These are phyloP conservation scores for Actinomucor elegans DNA, from an alignment of 371 early-diverging fungal genomes.

Conservation along the genomic window DNA sequence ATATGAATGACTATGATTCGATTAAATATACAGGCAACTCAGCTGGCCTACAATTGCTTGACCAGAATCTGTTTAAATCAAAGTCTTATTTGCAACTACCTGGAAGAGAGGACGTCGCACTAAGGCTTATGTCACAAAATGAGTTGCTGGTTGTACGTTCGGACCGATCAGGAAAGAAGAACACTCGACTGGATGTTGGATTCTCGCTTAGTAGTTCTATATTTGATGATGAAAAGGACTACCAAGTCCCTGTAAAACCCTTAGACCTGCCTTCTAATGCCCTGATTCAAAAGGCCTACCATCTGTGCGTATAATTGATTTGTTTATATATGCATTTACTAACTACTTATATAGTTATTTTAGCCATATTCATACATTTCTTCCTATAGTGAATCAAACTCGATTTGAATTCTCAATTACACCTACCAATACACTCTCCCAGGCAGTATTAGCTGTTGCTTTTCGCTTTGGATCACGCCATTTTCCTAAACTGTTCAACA, in stretches of 20 bases:
- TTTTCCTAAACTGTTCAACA: constrained; percentile 20
- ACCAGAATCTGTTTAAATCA: constrained; percentile 37
- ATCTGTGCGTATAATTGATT: constrained; percentile 20
- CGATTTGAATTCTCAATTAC: constrained; percentile 41
- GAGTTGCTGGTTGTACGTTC: constrained; percentile 44
- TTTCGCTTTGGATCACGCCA: constrained; percentile 41
- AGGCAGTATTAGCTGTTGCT: constrained; percentile 54
- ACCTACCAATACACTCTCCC: constrained; percentile 32
- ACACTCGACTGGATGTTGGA: constrained; percentile 35
- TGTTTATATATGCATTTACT: neutral
- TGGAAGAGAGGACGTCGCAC: constrained; percentile 38
- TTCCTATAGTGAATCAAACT: constrained; percentile 58
- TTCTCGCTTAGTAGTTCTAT: constrained; percentile 37
- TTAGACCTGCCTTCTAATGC: constrained; percentile 3
- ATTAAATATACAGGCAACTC: constrained; percentile 49
- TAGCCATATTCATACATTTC: constrained; percentile 53
- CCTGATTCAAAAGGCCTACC: constrained; percentile 14
- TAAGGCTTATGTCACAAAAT: constrained; percentile 40
- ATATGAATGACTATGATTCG: constrained; percentile 43
- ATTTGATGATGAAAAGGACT: constrained; percentile 21
- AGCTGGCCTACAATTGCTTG: constrained; percentile 37
- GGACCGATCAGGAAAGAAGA: constrained; percentile 19
- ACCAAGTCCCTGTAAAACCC: neutral
- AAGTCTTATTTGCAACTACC: constrained; percentile 37
- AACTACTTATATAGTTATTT: constrained; percentile 47